phyloP scores from a whole-genome alignment of 345 rosid species.

The Barbarea vulgaris region DNA sequence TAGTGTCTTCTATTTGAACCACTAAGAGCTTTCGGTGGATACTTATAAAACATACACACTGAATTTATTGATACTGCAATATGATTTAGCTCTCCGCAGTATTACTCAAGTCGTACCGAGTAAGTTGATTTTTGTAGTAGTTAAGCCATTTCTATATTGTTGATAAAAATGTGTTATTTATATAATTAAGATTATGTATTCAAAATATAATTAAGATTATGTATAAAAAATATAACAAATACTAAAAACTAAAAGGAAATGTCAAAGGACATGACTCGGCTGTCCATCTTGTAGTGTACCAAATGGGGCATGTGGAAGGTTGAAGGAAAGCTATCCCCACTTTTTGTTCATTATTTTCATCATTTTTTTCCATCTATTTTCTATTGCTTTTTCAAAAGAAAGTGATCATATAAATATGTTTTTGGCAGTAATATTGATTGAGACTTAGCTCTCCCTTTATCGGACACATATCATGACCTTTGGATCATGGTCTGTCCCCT shows the following conservation, averaged over 20 bases:
- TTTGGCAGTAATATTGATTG: slow-evolving; percentile 48
- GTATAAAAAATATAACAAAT: background rate
- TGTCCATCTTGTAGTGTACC: slow-evolving; percentile 42
- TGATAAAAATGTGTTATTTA: background rate
- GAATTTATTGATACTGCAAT: background rate
- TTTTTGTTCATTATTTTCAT: slow-evolving; percentile 42
- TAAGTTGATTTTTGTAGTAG: background rate
- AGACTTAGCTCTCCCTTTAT: slow-evolving; percentile 57
- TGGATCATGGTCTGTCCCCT: slow-evolving; percentile 63
- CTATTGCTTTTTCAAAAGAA: slow-evolving; percentile 11
- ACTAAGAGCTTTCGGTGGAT: too few species aligned
- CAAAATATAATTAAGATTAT: background rate
- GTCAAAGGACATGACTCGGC: slow-evolving; percentile 51
- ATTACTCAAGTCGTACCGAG: too few species aligned
- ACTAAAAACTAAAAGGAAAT: slow-evolving; percentile 24
- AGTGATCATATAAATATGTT: slow-evolving; percentile 27
- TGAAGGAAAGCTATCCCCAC: slow-evolving; percentile 40
- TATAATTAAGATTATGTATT: background rate
- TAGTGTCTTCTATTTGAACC: background rate
- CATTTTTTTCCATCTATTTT: background rate
- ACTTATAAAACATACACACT: too few species aligned
- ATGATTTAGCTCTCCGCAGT: background rate
- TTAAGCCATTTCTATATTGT: too few species aligned
- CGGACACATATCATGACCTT: slow-evolving; percentile 64
- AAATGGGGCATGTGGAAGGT: slow-evolving; percentile 51